Percentiles rank a stretch among this genome's conserved stretches.
These are phyloP conservation scores for Bipolaris victoriae DNA, from an alignment of 2,329 filamentous ascomycete genomes.

Conservation along the genomic window DNA sequence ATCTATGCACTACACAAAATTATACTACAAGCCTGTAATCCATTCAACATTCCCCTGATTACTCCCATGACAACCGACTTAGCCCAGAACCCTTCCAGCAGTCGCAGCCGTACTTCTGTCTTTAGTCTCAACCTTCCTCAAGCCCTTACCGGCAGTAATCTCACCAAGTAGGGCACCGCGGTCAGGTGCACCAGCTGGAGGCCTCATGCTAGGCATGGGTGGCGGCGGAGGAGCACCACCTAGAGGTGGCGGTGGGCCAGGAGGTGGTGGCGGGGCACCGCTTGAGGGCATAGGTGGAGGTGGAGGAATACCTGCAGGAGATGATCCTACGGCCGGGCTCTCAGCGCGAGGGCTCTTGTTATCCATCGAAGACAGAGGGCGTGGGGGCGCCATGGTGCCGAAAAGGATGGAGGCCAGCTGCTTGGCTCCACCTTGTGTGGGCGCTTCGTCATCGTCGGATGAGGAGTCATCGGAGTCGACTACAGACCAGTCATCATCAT, in stretches of 20 bases:
- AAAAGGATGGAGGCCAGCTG: constrained; percentile 94
- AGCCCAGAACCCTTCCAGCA: constrained; percentile 72
- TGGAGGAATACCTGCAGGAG: constrained; percentile 55
- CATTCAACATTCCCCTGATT: not conserved
- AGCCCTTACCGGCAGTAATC: constrained; percentile 77
- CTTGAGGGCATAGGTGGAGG: constrained; percentile 58
- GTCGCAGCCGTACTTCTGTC: constrained; percentile 77
- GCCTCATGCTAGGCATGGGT: constrained; percentile 52
- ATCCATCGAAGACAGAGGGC: constrained; percentile 82
- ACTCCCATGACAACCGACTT: not conserved
- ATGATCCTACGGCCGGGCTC: constrained; percentile 51
- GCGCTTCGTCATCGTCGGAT: constrained; percentile 72
- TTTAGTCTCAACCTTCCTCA: constrained; percentile 89
- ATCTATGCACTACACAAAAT: constrained; percentile 10
- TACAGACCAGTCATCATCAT: constrained; percentile 81
- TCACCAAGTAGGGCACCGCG: constrained; percentile 74
- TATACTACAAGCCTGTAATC: constrained; percentile 7
- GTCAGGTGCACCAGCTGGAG: constrained; percentile 39
- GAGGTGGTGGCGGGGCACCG: constrained; percentile 55
- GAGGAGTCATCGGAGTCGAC: constrained; percentile 79
- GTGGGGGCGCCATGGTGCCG: constrained; percentile 93
- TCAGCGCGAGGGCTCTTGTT: constrained; percentile 62
- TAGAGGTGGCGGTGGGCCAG: constrained; percentile 56
- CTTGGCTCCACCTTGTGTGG: constrained; percentile 82
- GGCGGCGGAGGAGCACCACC: constrained; percentile 45